A percentile compares a stretch with the other conserved stretches of the same genome.
These are phyloP conservation scores for Anaeromyces robustus DNA, from an alignment of 192 early-diverging fungal species.

Conservation along the genomic window DNA sequence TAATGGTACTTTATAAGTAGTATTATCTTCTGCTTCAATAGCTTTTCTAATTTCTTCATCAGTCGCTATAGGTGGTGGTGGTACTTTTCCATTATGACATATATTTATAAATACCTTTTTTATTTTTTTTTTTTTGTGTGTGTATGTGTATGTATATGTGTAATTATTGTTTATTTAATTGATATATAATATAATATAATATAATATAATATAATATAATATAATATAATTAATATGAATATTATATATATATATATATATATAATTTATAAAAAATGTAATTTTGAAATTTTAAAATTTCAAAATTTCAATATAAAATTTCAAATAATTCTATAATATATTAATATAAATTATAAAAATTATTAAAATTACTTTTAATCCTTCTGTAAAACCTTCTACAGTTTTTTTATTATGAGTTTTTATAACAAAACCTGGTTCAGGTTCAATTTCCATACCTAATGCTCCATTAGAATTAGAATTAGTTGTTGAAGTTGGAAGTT, in stretches of 20 bases:
- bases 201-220: background rate
- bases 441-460: conserved; percentile 18
- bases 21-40: conserved; percentile 35
- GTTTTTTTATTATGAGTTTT: conserved; percentile 18
- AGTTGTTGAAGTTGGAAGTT: background rate
- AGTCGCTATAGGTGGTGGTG: conserved; percentile 30
- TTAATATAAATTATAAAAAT: conserved; percentile 6
- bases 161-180: conserved; percentile 7
- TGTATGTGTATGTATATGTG: too few relatives aligned
- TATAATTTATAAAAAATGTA: too few relatives aligned
- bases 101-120: conserved; percentile 40
- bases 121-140: background rate
- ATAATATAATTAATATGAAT: conserved; percentile 3
- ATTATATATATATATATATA: too few relatives aligned
- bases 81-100: conserved; percentile 35
- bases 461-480: background rate
- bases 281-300: too few relatives aligned
- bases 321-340: too few relatives aligned
- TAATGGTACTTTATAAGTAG: conserved; percentile 46
- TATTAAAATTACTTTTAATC: conserved; percentile 14
- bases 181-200: conserved; percentile 3
- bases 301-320: too few relatives aligned
- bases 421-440: conserved; percentile 35
- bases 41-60: conserved; percentile 50
- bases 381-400: conserved; percentile 11